These are phyloP conservation scores for Candida xyloterini DNA, from an alignment of 805 yeast species.

Conservation along the genomic window DNA sequence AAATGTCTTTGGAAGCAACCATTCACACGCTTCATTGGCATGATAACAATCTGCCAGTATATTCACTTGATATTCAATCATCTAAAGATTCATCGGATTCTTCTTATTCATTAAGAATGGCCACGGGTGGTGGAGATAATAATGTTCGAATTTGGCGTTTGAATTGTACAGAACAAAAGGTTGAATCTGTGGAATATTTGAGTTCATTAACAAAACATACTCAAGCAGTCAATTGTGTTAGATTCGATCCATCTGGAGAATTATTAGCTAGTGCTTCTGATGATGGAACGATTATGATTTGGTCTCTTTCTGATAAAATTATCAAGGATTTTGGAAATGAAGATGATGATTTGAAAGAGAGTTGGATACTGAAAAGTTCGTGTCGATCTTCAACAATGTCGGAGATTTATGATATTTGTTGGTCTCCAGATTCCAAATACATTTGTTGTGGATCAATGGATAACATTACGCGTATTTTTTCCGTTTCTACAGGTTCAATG, in stretches of 20 bases:
- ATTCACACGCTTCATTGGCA: conserved; percentile 70
- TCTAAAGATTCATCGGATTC: conserved; percentile 8
- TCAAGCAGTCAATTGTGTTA: conserved; percentile 89
- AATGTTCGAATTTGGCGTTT: conserved; percentile 58
- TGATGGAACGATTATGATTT: conserved; percentile 83
- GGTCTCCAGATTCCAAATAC: conserved; percentile 84
- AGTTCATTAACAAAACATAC: conserved; percentile 84
- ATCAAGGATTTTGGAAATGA: conserved; percentile 60
- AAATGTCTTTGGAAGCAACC: conserved; percentile 31
- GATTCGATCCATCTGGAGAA: conserved; percentile 72
- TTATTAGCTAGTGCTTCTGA: conserved; percentile 89
- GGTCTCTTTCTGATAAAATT: conserved; percentile 60
- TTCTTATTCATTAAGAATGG: conserved; percentile 46
- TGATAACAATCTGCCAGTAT: conserved; percentile 71
- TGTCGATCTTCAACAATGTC: conserved; percentile 49
- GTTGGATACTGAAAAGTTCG: conserved; percentile 66
- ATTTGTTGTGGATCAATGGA: conserved; percentile 93
- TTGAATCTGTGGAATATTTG: conserved; percentile 60
- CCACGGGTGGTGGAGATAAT: conserved; percentile 94
- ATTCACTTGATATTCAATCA: conserved; percentile 64
- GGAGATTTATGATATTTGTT: conserved; percentile 86
- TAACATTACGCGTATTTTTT: conserved; percentile 69
- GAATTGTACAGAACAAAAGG: conserved; percentile 22
- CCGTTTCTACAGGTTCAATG: conserved; percentile 53
- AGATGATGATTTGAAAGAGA: conserved; percentile 59